Conservation (phyloP, 495 filamentous ascomycete genomes). For the Penicillium taxi region DNA sequence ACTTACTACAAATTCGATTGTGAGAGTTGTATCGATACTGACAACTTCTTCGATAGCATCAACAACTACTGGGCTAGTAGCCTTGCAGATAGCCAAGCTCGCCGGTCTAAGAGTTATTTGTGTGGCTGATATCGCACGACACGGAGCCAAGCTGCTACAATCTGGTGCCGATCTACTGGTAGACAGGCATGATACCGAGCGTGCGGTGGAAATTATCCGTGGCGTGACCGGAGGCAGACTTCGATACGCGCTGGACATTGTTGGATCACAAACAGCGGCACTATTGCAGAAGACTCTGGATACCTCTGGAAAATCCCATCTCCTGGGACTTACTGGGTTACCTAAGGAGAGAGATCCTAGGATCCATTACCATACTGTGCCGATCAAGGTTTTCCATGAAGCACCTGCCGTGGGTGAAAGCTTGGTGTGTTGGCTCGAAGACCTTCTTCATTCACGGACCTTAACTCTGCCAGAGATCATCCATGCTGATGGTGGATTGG, state of each 20-base stretch:
- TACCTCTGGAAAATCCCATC: constrained; percentile 36
- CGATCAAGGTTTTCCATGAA: constrained; percentile 62
- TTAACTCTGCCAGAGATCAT: constrained; percentile 52
- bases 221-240: constrained; percentile 45
- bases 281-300: constrained; percentile 42
- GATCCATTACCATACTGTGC: constrained; percentile 51
- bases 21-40: background rate
- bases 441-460: constrained; percentile 39
- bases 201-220: constrained; percentile 54
- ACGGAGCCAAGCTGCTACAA: constrained; percentile 47
- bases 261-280: constrained; percentile 50
- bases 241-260: constrained; percentile 56
- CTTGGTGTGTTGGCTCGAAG: constrained; percentile 53
- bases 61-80: constrained; percentile 52
- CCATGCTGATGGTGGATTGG: constrained; percentile 49
- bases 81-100: constrained; percentile 53
- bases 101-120: constrained; percentile 50
- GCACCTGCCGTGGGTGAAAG: constrained; percentile 48
- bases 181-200: constrained; percentile 50
- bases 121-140: constrained; percentile 53
- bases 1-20: background rate
- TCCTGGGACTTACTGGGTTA: constrained; percentile 55
- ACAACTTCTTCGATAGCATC: constrained; percentile 30
- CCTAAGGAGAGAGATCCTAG: constrained; percentile 43
- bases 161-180: constrained; percentile 52